Conservation (phyloP, 768 basidiomycete species). For the Amanita rubescens region DNA sequence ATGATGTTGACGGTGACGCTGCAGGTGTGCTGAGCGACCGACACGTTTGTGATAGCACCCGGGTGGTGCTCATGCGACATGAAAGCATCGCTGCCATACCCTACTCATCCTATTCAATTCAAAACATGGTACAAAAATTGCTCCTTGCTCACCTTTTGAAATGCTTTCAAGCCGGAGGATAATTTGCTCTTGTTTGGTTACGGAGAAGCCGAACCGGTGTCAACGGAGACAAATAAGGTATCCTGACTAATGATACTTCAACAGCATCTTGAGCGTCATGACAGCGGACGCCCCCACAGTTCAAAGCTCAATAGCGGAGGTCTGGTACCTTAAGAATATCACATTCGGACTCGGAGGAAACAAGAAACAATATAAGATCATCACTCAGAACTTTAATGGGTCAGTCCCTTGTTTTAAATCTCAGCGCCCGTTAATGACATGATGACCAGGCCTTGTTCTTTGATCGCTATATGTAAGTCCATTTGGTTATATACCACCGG, state of each 20-base stretch:
- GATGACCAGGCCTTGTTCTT: conserved; percentile 69
- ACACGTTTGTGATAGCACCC: not conserved
- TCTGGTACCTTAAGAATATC: conserved; percentile 75
- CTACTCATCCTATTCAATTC: not conserved
- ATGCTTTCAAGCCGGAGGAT: too few relatives aligned
- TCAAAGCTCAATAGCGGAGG: conserved; percentile 44
- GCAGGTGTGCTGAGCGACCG: not conserved
- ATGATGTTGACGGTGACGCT: not conserved
- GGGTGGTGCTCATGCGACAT: not conserved
- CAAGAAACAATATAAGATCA: conserved; percentile 43
- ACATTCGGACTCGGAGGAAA: conserved; percentile 32
- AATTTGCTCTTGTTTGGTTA: too few relatives aligned
- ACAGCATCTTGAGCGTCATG: not conserved
- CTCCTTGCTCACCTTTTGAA: too few relatives aligned
- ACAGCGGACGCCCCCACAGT: conserved; percentile 22
- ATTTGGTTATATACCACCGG: not conserved
- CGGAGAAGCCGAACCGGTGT: too few relatives aligned
- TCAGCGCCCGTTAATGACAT: conserved; percentile 7
- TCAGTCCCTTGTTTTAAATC: conserved; percentile 26
- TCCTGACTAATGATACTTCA: not conserved
- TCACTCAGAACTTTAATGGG: conserved; percentile 85
- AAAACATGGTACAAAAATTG: too few relatives aligned
- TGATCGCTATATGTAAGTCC: conserved; percentile 77
- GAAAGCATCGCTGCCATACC: not conserved
- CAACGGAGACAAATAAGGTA: not conserved